A percentile compares a stretch with the other conserved stretches of the same genome.
Conservation (phyloP, 2,329 filamentous ascomycete species). For the Verticillium zaregamsianum region DNA sequence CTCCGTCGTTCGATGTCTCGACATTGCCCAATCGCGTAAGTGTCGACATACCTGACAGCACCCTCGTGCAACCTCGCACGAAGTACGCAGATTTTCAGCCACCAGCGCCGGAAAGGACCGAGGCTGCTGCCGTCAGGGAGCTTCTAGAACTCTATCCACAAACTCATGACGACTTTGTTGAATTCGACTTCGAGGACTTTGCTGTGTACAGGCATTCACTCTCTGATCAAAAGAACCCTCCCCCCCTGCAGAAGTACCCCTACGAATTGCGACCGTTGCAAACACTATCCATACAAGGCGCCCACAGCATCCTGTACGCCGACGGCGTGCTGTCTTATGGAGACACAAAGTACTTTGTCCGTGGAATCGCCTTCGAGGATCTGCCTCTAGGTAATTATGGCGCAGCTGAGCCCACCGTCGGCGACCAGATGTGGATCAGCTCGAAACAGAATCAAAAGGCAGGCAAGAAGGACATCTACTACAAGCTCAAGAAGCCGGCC, state of each 20-base stretch:
- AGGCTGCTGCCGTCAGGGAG: slow-evolving; percentile 24
- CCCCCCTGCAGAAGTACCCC: slow-evolving; percentile 9
- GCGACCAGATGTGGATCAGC: slow-evolving; percentile 59
- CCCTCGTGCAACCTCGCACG: slow-evolving; percentile 1
- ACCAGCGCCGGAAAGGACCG: slow-evolving; percentile 17
- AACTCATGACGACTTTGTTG: slow-evolving; percentile 28
- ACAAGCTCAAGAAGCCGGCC: slow-evolving; percentile 53
- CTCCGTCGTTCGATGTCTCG: not conserved
- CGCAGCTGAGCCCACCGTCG: slow-evolving; percentile 37
- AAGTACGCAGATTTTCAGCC: slow-evolving; percentile 19
- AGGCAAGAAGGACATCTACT: slow-evolving; percentile 49
- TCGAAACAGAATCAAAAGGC: slow-evolving; percentile 38
- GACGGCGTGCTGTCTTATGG: slow-evolving; percentile 55
- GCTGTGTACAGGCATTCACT: slow-evolving; percentile 45
- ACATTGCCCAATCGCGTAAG: not conserved
- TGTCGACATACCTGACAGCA: slow-evolving; percentile 6
- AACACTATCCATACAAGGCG: slow-evolving; percentile 34
- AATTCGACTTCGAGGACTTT: slow-evolving; percentile 55
- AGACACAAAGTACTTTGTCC: slow-evolving; percentile 42
- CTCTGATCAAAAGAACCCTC: slow-evolving; percentile 14
- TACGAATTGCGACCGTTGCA: slow-evolving; percentile 54
- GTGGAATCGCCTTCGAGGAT: slow-evolving; percentile 49
- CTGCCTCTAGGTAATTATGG: slow-evolving; percentile 67
- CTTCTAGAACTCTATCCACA: slow-evolving; percentile 19
- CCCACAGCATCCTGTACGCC: slow-evolving; percentile 42